Evolutionary conservation across 2,329 filamentous ascomycete genomes (phyloP).

Genomic region (Neospermospora avenae): DNA sequence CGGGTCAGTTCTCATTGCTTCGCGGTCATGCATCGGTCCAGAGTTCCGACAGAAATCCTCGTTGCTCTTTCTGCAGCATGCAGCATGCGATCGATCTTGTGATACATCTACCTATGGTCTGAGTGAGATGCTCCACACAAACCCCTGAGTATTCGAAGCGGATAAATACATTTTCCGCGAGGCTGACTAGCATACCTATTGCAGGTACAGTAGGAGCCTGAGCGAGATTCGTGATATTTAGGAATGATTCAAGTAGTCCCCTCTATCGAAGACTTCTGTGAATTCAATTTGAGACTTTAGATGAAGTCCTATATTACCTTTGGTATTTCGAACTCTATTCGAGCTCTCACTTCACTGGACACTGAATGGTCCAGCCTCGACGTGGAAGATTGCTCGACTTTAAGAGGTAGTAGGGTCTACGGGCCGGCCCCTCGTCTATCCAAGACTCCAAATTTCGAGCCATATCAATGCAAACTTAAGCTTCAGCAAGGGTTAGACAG

Average conservation of each 20-base stretch:
- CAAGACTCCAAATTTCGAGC: background rate
- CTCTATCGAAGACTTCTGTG: too few species aligned
- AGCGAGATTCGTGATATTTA: too few species aligned
- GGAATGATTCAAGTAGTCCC: too few species aligned
- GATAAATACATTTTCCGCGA: background rate
- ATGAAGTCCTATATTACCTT: too few species aligned
- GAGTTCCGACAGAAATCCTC: background rate
- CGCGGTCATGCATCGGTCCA: background rate
- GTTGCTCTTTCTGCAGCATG: background rate
- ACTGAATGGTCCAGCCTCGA: too few species aligned
- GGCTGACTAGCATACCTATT: too few species aligned
- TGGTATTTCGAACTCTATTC: too few species aligned
- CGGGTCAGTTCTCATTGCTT: background rate
- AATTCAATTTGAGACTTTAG: too few species aligned
- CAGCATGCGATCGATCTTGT: background rate
- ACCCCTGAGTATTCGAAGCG: background rate
- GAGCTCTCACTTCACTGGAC: too few species aligned
- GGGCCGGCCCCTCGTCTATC: conserved; percentile 12
- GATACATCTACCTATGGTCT: background rate
- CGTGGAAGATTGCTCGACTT: background rate
- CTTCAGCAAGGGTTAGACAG: background rate
- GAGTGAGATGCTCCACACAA: background rate
- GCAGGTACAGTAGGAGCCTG: too few species aligned
- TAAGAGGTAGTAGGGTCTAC: background rate
- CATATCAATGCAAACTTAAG: background rate